These are phyloP conservation scores for Botrytis squamosa DNA, from an alignment of 2,329 filamentous ascomycete species.

Conservation along the genomic window DNA sequence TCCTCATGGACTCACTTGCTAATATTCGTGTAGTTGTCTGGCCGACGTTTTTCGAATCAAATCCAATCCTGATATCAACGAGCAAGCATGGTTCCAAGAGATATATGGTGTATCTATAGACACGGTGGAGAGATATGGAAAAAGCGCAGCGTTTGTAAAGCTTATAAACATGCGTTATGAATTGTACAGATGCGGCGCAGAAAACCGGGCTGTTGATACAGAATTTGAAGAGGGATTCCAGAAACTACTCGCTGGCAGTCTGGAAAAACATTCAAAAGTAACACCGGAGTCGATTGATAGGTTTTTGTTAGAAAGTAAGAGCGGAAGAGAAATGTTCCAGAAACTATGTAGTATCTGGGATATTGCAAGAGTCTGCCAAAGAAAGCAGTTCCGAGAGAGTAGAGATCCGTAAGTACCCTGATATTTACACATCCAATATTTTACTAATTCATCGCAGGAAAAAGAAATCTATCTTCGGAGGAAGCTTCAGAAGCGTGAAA, in stretches of 20 bases:
- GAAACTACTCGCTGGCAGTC: not conserved
- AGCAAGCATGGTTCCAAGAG: not conserved
- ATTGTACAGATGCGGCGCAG: not conserved
- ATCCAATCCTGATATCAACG: not conserved
- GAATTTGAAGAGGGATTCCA: constrained; percentile 6
- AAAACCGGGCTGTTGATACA: not conserved
- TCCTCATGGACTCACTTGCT: not conserved
- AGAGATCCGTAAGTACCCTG: not conserved
- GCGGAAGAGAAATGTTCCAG: not conserved
- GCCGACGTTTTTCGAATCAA: constrained; percentile 11
- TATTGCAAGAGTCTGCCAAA: not conserved
- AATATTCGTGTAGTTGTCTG: not conserved
- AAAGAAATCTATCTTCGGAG: not conserved
- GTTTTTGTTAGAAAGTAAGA: not conserved
- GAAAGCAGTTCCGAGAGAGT: not conserved
- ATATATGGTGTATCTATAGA: not conserved
- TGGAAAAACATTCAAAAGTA: not conserved
- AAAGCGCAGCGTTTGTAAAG: constrained; percentile 1
- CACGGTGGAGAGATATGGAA: not conserved
- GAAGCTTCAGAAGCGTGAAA: not conserved
- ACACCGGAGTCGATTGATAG: not conserved
- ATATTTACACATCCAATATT: not conserved
- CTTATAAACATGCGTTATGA: constrained; percentile 13
- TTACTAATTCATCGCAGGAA: not conserved
- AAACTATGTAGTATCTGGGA: not conserved